These are phyloP conservation scores for Proliferodiscus dingleyae DNA, from an alignment of 2,329 filamentous ascomycete species.

Conservation along the genomic window DNA sequence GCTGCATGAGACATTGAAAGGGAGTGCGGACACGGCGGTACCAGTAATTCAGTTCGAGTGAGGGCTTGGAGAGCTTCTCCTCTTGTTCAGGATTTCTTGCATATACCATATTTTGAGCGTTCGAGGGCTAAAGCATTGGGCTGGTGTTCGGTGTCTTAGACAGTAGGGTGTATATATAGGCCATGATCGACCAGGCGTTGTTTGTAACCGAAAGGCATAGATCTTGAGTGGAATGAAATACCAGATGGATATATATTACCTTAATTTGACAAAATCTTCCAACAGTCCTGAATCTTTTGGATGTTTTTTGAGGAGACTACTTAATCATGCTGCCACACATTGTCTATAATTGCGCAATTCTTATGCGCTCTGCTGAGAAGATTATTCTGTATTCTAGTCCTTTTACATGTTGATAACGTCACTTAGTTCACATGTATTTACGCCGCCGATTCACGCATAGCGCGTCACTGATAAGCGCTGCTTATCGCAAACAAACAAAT, in stretches of 20 bases:
- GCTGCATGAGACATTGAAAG: constrained; percentile 29
- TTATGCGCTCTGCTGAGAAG: too few relatives aligned
- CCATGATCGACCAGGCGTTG: constrained; percentile 9
- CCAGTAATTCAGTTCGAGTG: constrained; percentile 23
- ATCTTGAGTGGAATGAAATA: background rate
- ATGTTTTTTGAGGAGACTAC: too few relatives aligned
- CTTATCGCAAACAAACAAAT: too few relatives aligned
- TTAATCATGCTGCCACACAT: too few relatives aligned
- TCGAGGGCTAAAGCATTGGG: constrained; percentile 24
- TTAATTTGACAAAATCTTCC: too few relatives aligned
- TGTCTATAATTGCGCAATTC: too few relatives aligned
- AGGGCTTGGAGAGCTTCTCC: constrained; percentile 1
- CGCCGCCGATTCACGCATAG: too few relatives aligned
- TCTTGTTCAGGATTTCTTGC: constrained; percentile 11
- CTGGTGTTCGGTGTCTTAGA: constrained; percentile 26
- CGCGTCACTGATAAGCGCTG: too few relatives aligned
- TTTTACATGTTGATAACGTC: too few relatives aligned
- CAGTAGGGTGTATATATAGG: constrained; percentile 14
- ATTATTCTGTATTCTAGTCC: too few relatives aligned
- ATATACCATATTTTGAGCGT: constrained; percentile 21
- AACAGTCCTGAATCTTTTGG: too few relatives aligned
- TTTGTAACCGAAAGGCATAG: background rate
- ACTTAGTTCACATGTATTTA: too few relatives aligned
- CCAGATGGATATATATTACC: constrained; percentile 3
- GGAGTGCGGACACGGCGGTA: constrained; percentile 9